phyloP scores from a whole-genome alignment of 1,139 yeast genomes.

The Yamadazyma songkhlaensis region DNA sequence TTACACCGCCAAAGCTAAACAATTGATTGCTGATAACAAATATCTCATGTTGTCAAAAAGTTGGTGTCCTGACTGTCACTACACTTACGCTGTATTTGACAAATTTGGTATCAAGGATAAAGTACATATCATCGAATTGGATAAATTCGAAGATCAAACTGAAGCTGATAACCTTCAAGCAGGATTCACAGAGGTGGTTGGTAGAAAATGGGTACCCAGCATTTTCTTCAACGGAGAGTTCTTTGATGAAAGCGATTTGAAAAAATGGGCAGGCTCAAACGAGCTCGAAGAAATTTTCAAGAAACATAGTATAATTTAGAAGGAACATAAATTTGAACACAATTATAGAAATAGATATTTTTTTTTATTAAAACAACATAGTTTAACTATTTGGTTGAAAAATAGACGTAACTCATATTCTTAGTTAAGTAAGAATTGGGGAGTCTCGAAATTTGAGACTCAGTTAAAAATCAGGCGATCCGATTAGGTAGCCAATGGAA shows the following conservation, averaged over 20 bases:
- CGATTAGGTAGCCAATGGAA: slow-evolving; percentile 77
- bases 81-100: slow-evolving; percentile 53
- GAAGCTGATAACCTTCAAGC: slow-evolving; percentile 57
- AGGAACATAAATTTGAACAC: too few relatives aligned
- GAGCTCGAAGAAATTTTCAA: slow-evolving; percentile 41
- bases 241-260: slow-evolving; percentile 57
- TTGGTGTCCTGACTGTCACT: slow-evolving; percentile 79
- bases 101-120: slow-evolving; percentile 48
- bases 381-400: slow-evolving; percentile 9
- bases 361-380: neutral
- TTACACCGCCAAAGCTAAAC: slow-evolving; percentile 27
- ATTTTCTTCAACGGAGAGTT: slow-evolving; percentile 61
- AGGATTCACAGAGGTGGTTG: slow-evolving; percentile 59
- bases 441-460: neutral
- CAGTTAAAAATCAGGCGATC: neutral
- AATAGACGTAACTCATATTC: slow-evolving; percentile 6
- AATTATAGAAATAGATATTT: too few relatives aligned
- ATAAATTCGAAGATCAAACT: slow-evolving; percentile 44
- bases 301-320: slow-evolving; percentile 15
- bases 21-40: slow-evolving; percentile 43
- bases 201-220: slow-evolving; percentile 72
- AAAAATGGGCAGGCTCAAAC: slow-evolving; percentile 40
- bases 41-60: slow-evolving; percentile 62
- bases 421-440: slow-evolving; percentile 4
- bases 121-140: slow-evolving; percentile 58